A percentile compares a stretch with the other conserved stretches of the same genome.
Evolutionary conservation across 1,284 basidiomycete species (phyloP).

Genomic region (Cystobasidium slooffiae): DNA sequence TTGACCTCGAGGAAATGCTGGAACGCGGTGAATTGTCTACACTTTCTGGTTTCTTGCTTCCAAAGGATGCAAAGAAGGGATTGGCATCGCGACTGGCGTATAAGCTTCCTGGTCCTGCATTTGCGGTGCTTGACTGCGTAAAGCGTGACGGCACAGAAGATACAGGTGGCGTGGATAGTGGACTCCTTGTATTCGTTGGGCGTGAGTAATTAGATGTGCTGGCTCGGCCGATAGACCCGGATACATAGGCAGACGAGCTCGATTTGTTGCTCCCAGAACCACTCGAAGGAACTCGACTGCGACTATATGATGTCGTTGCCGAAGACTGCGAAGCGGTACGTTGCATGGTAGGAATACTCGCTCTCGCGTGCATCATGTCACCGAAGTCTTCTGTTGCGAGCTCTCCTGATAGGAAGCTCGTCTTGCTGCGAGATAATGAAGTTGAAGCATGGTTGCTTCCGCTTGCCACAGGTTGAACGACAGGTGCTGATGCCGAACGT

Average conservation of each 20-base stretch:
- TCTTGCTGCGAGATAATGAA: background rate
- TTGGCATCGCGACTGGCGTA: background rate
- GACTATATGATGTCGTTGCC: background rate
- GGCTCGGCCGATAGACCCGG: background rate
- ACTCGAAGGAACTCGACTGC: background rate
- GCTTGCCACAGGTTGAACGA: background rate
- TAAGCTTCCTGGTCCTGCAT: conserved; percentile 1
- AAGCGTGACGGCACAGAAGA: conserved; percentile 10
- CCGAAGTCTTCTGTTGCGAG: background rate
- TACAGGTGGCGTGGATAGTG: background rate
- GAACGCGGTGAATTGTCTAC: conserved; percentile 4
- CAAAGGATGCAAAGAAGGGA: background rate
- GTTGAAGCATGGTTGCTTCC: background rate
- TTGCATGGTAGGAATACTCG: no score
- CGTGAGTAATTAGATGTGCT: background rate
- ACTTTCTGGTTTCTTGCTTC: background rate
- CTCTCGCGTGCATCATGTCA: background rate
- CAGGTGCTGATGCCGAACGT: background rate
- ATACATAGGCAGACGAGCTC: background rate
- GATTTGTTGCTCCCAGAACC: no score
- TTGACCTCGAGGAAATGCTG: conserved; percentile 1
- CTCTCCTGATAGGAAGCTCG: conserved; percentile 5
- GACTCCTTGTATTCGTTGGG: background rate
- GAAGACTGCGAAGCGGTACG: background rate
- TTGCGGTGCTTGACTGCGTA: background rate